phyloP scores from a whole-genome alignment of 208 protist species.

The Naegleria fowleri region DNA sequence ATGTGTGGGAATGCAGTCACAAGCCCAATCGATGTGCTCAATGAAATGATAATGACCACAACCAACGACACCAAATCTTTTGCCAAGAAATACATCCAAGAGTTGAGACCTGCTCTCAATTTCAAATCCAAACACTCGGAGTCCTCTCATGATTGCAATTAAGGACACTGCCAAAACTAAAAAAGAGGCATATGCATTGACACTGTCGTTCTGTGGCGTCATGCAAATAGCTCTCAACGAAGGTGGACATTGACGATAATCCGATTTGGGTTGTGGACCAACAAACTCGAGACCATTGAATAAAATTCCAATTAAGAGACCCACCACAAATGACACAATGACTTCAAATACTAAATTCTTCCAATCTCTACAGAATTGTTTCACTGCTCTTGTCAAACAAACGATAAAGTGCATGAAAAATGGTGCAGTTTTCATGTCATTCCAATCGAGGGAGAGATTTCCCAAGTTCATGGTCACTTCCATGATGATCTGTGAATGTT shows the following conservation, averaged over 20 bases:
- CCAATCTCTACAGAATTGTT: neutral
- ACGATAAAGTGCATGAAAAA: neutral
- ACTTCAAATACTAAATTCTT: neutral
- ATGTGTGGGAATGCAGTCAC: neutral
- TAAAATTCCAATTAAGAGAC: neutral
- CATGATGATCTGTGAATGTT: neutral
- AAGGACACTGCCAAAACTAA: neutral
- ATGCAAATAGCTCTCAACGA: neutral
- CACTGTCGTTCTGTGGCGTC: neutral
- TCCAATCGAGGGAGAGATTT: neutral
- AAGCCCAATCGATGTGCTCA: neutral
- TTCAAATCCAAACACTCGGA: constrained; percentile 23
- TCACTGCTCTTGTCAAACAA: neutral
- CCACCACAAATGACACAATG: neutral
- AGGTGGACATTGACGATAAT: neutral
- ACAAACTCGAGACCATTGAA: neutral
- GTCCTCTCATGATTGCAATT: neutral
- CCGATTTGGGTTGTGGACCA: neutral
- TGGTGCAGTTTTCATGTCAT: neutral
- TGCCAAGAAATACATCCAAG: neutral
- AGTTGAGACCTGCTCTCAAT: neutral
- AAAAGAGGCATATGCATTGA: neutral
- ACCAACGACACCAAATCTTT: neutral
- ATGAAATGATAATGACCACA: neutral
- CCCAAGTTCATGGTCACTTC: neutral